A percentile compares a stretch with the other conserved stretches of the same genome.
These are phyloP conservation scores for Yamadazyma akitaensis DNA, from an alignment of 805 yeast species.

Conservation along the genomic window DNA sequence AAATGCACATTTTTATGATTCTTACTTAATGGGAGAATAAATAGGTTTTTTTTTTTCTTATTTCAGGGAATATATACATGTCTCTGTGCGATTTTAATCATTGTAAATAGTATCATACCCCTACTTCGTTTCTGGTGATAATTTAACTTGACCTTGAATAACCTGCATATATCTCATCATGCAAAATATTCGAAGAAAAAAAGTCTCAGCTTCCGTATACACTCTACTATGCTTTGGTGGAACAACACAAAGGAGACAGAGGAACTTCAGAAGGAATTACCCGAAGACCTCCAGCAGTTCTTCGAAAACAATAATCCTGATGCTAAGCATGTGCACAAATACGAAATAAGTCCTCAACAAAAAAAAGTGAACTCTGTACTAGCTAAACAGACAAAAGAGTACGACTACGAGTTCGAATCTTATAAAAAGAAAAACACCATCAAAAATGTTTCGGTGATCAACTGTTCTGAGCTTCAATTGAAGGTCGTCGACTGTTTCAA, in stretches of 20 bases:
- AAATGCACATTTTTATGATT: too few species aligned
- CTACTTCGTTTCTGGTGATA: neutral
- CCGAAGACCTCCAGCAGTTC: conserved; percentile 30
- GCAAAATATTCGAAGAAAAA: neutral
- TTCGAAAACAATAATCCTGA: conserved; percentile 31
- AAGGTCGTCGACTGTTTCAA: conserved; percentile 35
- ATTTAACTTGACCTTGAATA: too few species aligned
- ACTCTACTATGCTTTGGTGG: conserved; percentile 15
- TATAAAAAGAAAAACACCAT: conserved; percentile 28
- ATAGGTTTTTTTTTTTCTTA: too few species aligned
- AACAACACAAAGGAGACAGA: conserved; percentile 18
- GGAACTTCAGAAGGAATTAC: conserved; percentile 32
- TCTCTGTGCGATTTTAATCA: neutral
- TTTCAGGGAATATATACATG: neutral
- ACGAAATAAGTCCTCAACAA: conserved; percentile 26
- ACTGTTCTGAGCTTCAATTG: conserved; percentile 40
- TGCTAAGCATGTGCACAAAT: conserved; percentile 18
- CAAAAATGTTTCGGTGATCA: conserved; percentile 26
- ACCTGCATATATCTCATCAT: neutral
- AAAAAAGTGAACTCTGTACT: conserved; percentile 25
- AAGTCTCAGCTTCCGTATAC: neutral
- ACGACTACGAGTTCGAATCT: conserved; percentile 26
- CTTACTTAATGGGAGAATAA: neutral
- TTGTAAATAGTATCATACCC: neutral
- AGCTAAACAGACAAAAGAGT: conserved; percentile 15